A percentile compares a stretch with the other conserved stretches of the same genome.
These are phyloP conservation scores for Crucihimalaya himalaica DNA, from an alignment of 345 rosid genomes.

Conservation along the genomic window DNA sequence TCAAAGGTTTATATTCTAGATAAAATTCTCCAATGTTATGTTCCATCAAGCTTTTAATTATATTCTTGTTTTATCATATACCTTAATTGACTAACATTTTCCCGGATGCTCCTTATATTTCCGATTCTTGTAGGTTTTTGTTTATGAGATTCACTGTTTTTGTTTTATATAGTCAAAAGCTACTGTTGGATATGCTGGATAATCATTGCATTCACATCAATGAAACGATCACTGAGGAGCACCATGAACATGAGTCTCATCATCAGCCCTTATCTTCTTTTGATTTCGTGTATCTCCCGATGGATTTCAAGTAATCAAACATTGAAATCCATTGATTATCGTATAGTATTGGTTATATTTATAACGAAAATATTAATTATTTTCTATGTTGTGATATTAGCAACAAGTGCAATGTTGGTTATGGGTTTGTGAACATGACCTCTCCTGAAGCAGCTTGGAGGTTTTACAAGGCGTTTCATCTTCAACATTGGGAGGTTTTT, in stretches of 20 bases:
- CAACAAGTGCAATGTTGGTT: conserved; percentile 98
- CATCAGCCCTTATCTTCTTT: conserved; percentile 72
- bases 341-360: not conserved
- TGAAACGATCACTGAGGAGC: conserved; percentile 53
- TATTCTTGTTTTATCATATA: conserved; percentile 35
- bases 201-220: conserved; percentile 92
- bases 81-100: conserved; percentile 36
- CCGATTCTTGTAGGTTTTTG: conserved; percentile 18
- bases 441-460: conserved; percentile 79
- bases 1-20: conserved; percentile 42
- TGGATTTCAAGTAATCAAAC: conserved; percentile 84
- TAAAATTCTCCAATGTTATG: conserved; percentile 39
- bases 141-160: conserved; percentile 14
- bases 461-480: conserved; percentile 85
- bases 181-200: conserved; percentile 90
- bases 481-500: conserved; percentile 93
- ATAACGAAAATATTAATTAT: not conserved
- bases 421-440: conserved; percentile 99
- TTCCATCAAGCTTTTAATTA: conserved; percentile 38
- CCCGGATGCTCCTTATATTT: conserved; percentile 19
- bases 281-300: conserved; percentile 95
- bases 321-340: not conserved
- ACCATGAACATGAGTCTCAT: conserved; percentile 40
- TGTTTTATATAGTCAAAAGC: conserved; percentile 54
- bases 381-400: conserved; percentile 42